Percentiles rank a stretch among this genome's conserved stretches.
Conservation (phyloP, 2,329 filamentous ascomycete species). For the Beauveria pseudobassiana region DNA sequence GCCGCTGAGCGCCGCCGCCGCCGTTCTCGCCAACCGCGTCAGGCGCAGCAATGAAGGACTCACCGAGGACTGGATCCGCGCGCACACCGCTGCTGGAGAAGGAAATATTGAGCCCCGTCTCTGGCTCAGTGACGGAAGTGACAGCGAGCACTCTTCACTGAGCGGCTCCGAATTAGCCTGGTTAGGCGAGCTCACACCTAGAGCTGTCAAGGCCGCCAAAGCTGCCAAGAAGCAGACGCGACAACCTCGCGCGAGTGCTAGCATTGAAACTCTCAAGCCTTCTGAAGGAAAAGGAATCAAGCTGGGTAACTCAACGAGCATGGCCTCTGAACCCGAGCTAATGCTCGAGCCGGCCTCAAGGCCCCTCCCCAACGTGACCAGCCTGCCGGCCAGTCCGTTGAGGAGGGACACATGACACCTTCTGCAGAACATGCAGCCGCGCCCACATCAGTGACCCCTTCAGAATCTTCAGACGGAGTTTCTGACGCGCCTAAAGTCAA, state of each 20-base stretch:
- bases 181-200: conserved; percentile 40
- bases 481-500: conserved; percentile 12
- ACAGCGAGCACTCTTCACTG: conserved; percentile 69
- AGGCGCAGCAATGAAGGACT: conserved; percentile 54
- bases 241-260: conserved; percentile 42
- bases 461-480: conserved; percentile 13
- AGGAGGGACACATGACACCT: background rate
- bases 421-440: background rate
- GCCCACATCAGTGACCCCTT: conserved; percentile 18
- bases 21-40: conserved; percentile 56
- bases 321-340: conserved; percentile 24
- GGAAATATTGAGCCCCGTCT: conserved; percentile 63
- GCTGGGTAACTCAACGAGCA: conserved; percentile 23
- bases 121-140: conserved; percentile 71
- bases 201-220: conserved; percentile 38
- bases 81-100: conserved; percentile 67
- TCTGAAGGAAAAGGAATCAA: conserved; percentile 21
- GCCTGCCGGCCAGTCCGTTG: background rate
- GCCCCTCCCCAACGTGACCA: conserved; percentile 8
- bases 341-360: conserved; percentile 18
- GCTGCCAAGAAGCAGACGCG: conserved; percentile 23
- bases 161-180: conserved; percentile 55
- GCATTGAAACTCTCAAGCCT: conserved; percentile 47
- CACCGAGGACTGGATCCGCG: conserved; percentile 80
- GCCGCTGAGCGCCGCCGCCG: conserved; percentile 47